phyloP scores from a whole-genome alignment of 2,329 filamentous ascomycete species.

The Pyrenophora seminiperda region DNA sequence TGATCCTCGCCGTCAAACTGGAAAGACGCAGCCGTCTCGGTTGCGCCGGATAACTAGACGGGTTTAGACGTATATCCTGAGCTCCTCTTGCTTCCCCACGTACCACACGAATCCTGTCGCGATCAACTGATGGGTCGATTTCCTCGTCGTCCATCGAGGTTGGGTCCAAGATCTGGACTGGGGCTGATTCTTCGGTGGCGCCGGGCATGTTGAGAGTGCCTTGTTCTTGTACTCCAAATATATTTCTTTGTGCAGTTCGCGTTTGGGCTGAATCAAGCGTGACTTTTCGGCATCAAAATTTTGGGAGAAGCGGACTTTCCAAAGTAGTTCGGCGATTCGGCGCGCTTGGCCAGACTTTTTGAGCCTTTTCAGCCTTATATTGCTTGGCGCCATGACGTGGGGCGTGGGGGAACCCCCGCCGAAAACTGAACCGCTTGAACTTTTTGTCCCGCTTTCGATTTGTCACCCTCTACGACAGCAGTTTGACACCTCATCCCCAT shows the following conservation, averaged over 20 bases:
- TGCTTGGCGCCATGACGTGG: slow-evolving; percentile 32
- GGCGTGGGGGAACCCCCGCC: slow-evolving; percentile 27
- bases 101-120: slow-evolving; percentile 55
- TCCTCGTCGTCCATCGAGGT: slow-evolving; percentile 34
- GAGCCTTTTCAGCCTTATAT: slow-evolving; percentile 41
- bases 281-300: slow-evolving; percentile 35
- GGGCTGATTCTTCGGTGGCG: slow-evolving; percentile 26
- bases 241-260: no score
- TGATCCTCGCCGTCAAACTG: slow-evolving; percentile 94
- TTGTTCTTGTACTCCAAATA: not conserved
- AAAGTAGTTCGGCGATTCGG: slow-evolving; percentile 25
- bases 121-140: slow-evolving; percentile 44
- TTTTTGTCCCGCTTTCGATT: slow-evolving; percentile 24
- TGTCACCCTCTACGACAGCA: not conserved
- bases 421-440: slow-evolving; percentile 16
- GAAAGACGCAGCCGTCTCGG: slow-evolving; percentile 87
- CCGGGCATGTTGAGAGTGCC: slow-evolving; percentile 24
- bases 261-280: slow-evolving; percentile 16
- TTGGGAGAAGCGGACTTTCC: slow-evolving; percentile 27
- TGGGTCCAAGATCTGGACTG: slow-evolving; percentile 30
- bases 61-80: not conserved
- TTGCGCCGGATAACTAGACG: slow-evolving; percentile 79
- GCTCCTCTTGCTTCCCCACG: slow-evolving; percentile 11
- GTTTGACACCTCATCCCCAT: not conserved
- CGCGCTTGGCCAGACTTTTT: slow-evolving; percentile 26